phyloP scores from a whole-genome alignment of 495 filamentous ascomycete species.

The Tuber indicum region DNA sequence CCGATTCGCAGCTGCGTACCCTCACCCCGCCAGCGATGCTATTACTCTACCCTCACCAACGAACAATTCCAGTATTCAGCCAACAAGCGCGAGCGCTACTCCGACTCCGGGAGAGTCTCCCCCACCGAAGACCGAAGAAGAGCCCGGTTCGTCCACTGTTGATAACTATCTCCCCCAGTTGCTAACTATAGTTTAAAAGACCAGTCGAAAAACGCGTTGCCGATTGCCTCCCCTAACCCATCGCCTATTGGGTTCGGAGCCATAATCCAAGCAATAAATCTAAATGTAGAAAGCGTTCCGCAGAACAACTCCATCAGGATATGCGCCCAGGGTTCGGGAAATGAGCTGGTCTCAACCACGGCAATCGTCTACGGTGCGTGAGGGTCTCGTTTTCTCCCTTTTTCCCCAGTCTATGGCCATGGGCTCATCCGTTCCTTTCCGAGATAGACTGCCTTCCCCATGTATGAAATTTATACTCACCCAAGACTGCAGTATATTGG shows the following conservation, averaged over 20 bases:
- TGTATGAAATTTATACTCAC: not conserved
- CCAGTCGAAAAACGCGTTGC: not conserved
- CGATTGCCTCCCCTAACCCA: not conserved
- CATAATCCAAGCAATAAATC: not conserved
- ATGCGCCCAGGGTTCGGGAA: not conserved
- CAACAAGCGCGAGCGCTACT: not conserved
- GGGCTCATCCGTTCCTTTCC: not conserved
- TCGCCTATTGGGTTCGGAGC: too few relatives aligned
- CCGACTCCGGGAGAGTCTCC: not conserved
- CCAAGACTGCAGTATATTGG: not conserved
- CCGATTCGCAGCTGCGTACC: not conserved
- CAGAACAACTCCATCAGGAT: not conserved
- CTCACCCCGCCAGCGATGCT: not conserved
- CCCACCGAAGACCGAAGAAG: not conserved
- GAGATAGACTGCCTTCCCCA: not conserved
- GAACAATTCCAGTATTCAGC: not conserved
- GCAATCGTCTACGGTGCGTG: not conserved
- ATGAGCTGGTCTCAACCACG: too few relatives aligned
- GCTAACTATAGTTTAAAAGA: not conserved
- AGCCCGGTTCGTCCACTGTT: not conserved
- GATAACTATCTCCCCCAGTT: not conserved
- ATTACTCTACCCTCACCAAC: not conserved
- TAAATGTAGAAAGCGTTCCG: not conserved
- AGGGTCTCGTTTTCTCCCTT: not conserved
- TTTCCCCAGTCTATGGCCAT: not conserved